These are phyloP conservation scores for Graphiopsis chlorocephala DNA, from an alignment of 2,329 filamentous ascomycete species.

Conservation along the genomic window DNA sequence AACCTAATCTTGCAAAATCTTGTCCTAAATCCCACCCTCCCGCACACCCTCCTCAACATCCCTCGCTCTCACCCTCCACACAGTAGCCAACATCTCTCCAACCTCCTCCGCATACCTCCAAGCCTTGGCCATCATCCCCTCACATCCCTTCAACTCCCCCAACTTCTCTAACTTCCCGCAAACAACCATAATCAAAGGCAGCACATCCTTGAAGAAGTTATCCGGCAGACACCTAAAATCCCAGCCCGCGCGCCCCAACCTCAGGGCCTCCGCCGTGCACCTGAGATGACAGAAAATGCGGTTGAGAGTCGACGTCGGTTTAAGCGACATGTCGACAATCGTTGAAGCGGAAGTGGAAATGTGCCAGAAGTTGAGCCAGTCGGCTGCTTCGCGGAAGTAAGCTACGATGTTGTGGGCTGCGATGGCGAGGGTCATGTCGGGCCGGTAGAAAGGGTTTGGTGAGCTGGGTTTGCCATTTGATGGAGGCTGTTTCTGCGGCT, in stretches of 20 bases:
- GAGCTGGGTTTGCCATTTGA: not conserved
- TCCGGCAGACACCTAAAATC: not conserved
- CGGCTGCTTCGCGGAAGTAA: not conserved
- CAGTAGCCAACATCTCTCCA: not conserved
- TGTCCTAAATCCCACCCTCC: not conserved
- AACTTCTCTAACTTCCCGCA: not conserved
- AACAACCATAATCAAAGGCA: not conserved
- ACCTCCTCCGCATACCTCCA: not conserved
- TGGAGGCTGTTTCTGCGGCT: not conserved
- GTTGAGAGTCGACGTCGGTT: not conserved
- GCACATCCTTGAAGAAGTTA: conserved; percentile 1
- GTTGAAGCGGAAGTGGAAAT: not conserved
- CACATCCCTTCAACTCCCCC: not conserved
- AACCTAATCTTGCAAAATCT: not conserved
- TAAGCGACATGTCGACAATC: not conserved
- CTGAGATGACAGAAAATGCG: not conserved
- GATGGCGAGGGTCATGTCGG: conserved; percentile 6
- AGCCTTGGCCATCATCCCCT: not conserved
- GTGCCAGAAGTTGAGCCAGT: not conserved
- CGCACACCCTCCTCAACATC: not conserved
- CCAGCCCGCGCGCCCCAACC: not conserved
- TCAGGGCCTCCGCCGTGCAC: conserved; percentile 1
- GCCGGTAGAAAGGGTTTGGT: not conserved
- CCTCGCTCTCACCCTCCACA: not conserved
- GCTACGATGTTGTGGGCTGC: not conserved